phyloP scores from a whole-genome alignment of 306 rosid genomes.

The Trifolium pratense region DNA sequence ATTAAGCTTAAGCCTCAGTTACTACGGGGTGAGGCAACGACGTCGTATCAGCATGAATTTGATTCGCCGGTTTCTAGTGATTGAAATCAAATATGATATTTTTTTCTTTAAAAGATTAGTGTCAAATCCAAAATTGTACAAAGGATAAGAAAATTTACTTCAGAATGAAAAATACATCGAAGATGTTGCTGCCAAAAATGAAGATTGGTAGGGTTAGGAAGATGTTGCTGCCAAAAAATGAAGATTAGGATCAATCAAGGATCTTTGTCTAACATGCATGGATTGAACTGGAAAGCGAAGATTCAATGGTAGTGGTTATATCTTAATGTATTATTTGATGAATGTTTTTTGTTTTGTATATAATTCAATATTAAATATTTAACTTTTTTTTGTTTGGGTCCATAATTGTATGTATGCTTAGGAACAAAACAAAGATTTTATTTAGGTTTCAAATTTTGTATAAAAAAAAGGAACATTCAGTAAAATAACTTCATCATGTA shows the following conservation, averaged over 20 bases:
- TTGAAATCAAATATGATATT: background rate
- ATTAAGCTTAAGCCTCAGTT: constrained; percentile 46
- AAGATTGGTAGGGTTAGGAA: constrained; percentile 1
- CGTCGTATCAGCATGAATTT: constrained; percentile 3
- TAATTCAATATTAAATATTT: background rate
- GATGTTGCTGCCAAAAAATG: background rate
- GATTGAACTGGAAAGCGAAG: background rate
- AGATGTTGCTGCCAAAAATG: background rate
- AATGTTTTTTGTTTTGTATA: background rate
- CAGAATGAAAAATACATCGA: background rate
- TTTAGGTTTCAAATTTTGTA: too few relatives aligned
- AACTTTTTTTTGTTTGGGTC: background rate
- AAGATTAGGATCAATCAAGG: constrained; percentile 11
- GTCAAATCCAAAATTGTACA: constrained; percentile 10
- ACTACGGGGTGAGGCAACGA: constrained; percentile 27
- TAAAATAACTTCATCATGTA: background rate
- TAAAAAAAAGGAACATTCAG: too few relatives aligned
- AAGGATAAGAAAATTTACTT: background rate
- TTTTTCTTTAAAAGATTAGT: background rate
- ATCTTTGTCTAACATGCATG: background rate
- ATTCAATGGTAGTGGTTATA: background rate
- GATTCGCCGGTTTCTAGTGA: constrained; percentile 18
- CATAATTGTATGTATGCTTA: background rate
- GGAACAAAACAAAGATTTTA: too few relatives aligned
- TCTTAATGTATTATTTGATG: background rate